A percentile compares a stretch with the other conserved stretches of the same genome.
Conservation (phyloP, 2,329 filamentous ascomycete genomes). For the Fusarium virguliforme region DNA sequence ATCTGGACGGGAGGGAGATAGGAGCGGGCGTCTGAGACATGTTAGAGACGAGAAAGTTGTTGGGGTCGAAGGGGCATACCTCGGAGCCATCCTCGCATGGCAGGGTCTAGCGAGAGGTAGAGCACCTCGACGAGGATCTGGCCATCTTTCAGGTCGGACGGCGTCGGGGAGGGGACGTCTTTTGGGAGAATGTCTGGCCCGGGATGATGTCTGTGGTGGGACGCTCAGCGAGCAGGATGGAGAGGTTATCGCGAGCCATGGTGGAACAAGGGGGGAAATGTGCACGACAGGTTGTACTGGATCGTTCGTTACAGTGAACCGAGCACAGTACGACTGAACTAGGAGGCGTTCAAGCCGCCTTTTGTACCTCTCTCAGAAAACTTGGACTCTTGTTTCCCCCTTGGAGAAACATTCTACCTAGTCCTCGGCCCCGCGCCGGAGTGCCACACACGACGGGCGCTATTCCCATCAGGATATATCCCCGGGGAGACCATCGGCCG, state of each 20-base stretch:
- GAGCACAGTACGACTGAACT: conserved; percentile 5
- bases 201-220: conserved; percentile 74
- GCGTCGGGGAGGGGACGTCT: conserved; percentile 67
- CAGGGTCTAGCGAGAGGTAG: conserved; percentile 80
- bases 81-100: conserved; percentile 83
- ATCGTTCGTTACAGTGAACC: conserved; percentile 4
- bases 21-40: conserved; percentile 62
- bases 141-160: conserved; percentile 72
- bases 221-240: conserved; percentile 75
- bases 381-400: background rate
- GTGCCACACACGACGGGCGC: conserved; percentile 40
- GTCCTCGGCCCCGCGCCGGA: conserved; percentile 8
- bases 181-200: conserved; percentile 74
- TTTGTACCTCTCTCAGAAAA: conserved; percentile 13
- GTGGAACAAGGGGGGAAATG: background rate
- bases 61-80: conserved; percentile 53
- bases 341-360: background rate
- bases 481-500: conserved; percentile 36
- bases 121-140: conserved; percentile 74
- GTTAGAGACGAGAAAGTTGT: background rate
- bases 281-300: conserved; percentile 1
- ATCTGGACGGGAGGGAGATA: conserved; percentile 80
- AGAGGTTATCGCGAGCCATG: conserved; percentile 64
- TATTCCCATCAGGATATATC: conserved; percentile 50
- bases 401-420: background rate